Percentiles rank a stretch among this genome's conserved stretches.
These are phyloP conservation scores for Anastatica hierochuntica DNA, from an alignment of 345 rosid species.

Conservation along the genomic window DNA sequence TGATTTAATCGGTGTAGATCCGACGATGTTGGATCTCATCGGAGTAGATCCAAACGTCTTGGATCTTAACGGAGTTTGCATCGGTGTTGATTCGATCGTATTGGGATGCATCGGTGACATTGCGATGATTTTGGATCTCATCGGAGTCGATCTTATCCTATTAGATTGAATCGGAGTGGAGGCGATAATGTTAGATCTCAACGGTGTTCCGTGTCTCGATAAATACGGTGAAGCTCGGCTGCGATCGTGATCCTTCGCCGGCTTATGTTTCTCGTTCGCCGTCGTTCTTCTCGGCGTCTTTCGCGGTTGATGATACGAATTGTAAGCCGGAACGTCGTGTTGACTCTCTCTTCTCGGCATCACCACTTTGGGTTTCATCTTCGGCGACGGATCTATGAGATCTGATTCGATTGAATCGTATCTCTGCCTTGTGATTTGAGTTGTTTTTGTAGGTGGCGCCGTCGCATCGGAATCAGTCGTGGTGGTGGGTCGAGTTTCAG, in stretches of 20 bases:
- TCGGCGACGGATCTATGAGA: not conserved
- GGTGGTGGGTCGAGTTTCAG: conserved; percentile 8
- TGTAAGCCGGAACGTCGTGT: not conserved
- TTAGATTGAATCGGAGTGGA: conserved; percentile 22
- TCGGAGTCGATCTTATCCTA: conserved; percentile 9
- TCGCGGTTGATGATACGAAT: conserved; percentile 4
- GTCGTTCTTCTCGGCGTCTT: conserved; percentile 6
- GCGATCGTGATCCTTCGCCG: conserved; percentile 3
- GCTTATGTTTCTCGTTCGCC: not conserved
- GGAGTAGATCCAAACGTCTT: conserved; percentile 9
- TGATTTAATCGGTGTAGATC: conserved; percentile 18
- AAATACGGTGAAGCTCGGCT: conserved; percentile 17
- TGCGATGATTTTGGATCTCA: conserved; percentile 11
- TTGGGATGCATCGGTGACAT: conserved; percentile 15
- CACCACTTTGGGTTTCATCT: not conserved
- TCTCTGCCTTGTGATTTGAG: too few relatives aligned
- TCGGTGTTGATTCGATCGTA: not conserved
- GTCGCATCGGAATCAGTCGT: conserved; percentile 2
- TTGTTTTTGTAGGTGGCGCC: too few relatives aligned
- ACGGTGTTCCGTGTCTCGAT: conserved; percentile 26
- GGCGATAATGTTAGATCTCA: conserved; percentile 19
- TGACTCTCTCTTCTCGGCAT: not conserved
- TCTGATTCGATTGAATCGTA: conserved; percentile 15
- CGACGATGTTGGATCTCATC: conserved; percentile 11
- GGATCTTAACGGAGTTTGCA: conserved; percentile 11